phyloP scores from a whole-genome alignment of 371 early-diverging fungal species.

The Mucor piriformis region DNA sequence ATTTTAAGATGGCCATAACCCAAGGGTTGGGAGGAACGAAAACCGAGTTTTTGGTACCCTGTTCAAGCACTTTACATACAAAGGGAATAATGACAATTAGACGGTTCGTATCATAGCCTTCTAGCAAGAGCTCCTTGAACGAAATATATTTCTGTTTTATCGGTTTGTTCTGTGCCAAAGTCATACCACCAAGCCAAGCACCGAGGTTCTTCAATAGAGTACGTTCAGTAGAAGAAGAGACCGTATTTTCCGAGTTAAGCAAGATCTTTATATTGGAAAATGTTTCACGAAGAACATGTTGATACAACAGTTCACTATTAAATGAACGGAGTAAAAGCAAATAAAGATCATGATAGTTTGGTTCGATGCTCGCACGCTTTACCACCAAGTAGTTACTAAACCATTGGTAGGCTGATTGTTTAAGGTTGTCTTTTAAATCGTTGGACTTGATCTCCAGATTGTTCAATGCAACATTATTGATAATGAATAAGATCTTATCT shows the following conservation, averaged over 20 bases:
- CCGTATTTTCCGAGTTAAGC: constrained; percentile 91
- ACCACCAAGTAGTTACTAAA: constrained; percentile 92
- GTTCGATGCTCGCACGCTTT: constrained; percentile 93
- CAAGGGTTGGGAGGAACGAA: constrained; percentile 98
- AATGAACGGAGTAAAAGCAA: constrained; percentile 76
- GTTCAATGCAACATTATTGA: constrained; percentile 91
- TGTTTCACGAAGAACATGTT: constrained; percentile 88
- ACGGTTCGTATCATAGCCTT: constrained; percentile 86
- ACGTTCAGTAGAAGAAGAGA: constrained; percentile 88
- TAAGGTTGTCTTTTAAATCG: constrained; percentile 78
- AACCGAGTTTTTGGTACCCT: constrained; percentile 79
- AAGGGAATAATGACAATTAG: constrained; percentile 97
- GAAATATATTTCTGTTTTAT: constrained; percentile 92
- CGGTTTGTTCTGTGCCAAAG: constrained; percentile 91
- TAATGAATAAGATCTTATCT: constrained; percentile 94
- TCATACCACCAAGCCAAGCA: constrained; percentile 96
- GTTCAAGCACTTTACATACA: constrained; percentile 96
- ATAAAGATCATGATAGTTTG: constrained; percentile 92
- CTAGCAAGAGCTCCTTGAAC: constrained; percentile 91
- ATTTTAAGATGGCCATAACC: constrained; percentile 92
- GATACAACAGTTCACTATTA: constrained; percentile 59
- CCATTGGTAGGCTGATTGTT: constrained; percentile 77
- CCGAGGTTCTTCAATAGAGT: constrained; percentile 93
- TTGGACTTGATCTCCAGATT: constrained; percentile 83
- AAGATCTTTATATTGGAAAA: constrained; percentile 83